Percentiles rank a stretch among this genome's conserved stretches.
Evolutionary conservation across 352 stramenopile species (phyloP).

Genomic region (Globisporangium megalacanthum): DNA sequence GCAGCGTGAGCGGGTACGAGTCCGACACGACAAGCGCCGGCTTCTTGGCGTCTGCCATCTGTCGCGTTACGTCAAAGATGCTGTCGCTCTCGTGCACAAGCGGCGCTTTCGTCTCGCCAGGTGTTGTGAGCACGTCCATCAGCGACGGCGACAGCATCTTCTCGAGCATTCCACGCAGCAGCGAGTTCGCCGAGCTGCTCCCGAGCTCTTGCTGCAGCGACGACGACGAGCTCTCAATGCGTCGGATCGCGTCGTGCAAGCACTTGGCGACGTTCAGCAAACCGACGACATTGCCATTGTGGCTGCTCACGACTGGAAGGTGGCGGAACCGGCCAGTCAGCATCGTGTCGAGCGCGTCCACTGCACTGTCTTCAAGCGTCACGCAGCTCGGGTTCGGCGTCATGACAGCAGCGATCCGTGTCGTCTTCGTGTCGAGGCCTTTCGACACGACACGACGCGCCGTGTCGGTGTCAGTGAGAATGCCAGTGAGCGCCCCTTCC

Average conservation of each 20-base stretch:
- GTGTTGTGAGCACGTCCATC: slow-evolving; percentile 59
- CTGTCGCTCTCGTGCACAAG: slow-evolving; percentile 68
- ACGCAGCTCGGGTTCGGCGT: slow-evolving; percentile 82
- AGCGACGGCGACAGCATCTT: slow-evolving; percentile 86
- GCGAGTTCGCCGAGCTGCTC: slow-evolving; percentile 42
- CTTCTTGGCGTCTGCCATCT: slow-evolving; percentile 76
- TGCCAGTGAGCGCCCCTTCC: slow-evolving; percentile 87
- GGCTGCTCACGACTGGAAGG: slow-evolving; percentile 90
- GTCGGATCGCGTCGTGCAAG: slow-evolving; percentile 97
- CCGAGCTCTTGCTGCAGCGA: slow-evolving; percentile 76
- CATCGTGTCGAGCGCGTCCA: slow-evolving; percentile 84
- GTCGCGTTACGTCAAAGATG: slow-evolving; percentile 63
- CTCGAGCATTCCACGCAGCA: slow-evolving; percentile 79
- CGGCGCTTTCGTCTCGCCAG: slow-evolving; percentile 59
- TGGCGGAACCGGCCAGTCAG: slow-evolving; percentile 93
- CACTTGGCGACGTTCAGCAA: slow-evolving; percentile 98
- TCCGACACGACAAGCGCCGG: slow-evolving; percentile 74
- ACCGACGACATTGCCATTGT: slow-evolving; percentile 87
- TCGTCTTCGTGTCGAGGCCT: slow-evolving; percentile 57
- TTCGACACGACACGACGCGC: slow-evolving; percentile 78
- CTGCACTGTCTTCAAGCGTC: slow-evolving; percentile 73
- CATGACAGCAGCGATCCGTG: slow-evolving; percentile 76
- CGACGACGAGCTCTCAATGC: slow-evolving; percentile 89
- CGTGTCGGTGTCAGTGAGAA: slow-evolving; percentile 93
- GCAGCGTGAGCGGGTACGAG: slow-evolving; percentile 52